phyloP scores from a whole-genome alignment of 2,329 filamentous ascomycete genomes.

The Ophiocordyceps camponoti-floridani region DNA sequence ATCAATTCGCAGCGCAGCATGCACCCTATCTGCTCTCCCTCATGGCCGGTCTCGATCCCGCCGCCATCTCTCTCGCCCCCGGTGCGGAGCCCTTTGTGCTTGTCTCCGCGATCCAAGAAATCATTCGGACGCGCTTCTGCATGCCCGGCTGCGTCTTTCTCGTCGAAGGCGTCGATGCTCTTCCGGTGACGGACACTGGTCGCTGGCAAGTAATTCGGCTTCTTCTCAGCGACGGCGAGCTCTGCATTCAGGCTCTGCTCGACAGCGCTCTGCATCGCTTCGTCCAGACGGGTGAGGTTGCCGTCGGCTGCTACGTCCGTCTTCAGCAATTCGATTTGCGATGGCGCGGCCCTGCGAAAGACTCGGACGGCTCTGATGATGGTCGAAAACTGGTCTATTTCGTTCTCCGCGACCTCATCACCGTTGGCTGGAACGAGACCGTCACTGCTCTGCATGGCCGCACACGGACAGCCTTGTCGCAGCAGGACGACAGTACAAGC shows the following conservation, averaged over 20 bases:
- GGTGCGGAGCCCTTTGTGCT: constrained; percentile 10
- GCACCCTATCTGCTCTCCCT: not conserved
- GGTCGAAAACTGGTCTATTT: constrained; percentile 21
- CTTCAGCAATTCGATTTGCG: constrained; percentile 22
- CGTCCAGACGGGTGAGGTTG: constrained; percentile 25
- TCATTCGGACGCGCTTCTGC: constrained; percentile 29
- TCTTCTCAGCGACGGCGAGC: constrained; percentile 31
- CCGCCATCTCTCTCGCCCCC: constrained; percentile 9
- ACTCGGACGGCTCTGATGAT: not conserved
- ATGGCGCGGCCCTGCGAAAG: constrained; percentile 6
- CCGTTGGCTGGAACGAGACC: constrained; percentile 29
- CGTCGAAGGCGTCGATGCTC: constrained; percentile 24
- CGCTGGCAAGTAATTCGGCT: constrained; percentile 27
- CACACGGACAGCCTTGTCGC: not conserved
- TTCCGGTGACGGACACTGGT: constrained; percentile 15
- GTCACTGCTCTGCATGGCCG: constrained; percentile 10
- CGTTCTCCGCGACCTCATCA: constrained; percentile 23
- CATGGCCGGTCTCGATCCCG: constrained; percentile 11
- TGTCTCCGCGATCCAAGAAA: constrained; percentile 25
- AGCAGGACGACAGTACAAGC: not conserved
- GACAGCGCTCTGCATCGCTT: constrained; percentile 26
- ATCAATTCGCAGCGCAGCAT: not conserved
- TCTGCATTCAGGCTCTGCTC: constrained; percentile 36
- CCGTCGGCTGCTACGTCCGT: constrained; percentile 28
- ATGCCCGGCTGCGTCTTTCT: constrained; percentile 29